Evolutionary conservation across 148 eudicot genomes (phyloP).

Genomic region (Rhododendron simsii): DNA sequence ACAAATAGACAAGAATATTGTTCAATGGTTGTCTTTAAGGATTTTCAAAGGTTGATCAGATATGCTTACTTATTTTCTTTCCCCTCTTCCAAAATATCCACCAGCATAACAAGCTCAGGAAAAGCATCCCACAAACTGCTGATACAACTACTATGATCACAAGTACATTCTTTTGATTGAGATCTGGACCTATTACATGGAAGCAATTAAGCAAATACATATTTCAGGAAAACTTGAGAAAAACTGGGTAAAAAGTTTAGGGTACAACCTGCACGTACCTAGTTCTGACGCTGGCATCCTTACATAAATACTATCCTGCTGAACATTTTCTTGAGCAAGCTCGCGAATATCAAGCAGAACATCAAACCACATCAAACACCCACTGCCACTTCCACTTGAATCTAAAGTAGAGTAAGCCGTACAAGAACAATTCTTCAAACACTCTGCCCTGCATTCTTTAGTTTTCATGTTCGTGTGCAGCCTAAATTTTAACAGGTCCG

Average conservation of each 20-base stretch:
- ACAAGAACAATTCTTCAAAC: conserved; percentile 15
- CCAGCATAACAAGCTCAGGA: conserved; percentile 1
- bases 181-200: background rate
- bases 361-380: conserved; percentile 16
- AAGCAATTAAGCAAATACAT: background rate
- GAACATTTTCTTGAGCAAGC: background rate
- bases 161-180: background rate
- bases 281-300: conserved; percentile 10
- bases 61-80: background rate
- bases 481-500: background rate
- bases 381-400: background rate
- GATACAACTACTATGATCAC: background rate
- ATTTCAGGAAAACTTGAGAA: background rate
- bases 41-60: background rate
- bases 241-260: background rate
- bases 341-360: conserved; percentile 15
- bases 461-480: background rate
- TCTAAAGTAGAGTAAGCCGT: conserved; percentile 13
- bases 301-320: conserved; percentile 6
- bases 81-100: background rate
- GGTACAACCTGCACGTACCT: background rate
- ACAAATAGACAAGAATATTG: background rate
- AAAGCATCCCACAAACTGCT: background rate
- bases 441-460: conserved; percentile 10
- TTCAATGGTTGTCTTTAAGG: background rate